phyloP scores from a whole-genome alignment of 2,329 filamentous ascomycete species.

The Pseudopithomyces maydicus region DNA sequence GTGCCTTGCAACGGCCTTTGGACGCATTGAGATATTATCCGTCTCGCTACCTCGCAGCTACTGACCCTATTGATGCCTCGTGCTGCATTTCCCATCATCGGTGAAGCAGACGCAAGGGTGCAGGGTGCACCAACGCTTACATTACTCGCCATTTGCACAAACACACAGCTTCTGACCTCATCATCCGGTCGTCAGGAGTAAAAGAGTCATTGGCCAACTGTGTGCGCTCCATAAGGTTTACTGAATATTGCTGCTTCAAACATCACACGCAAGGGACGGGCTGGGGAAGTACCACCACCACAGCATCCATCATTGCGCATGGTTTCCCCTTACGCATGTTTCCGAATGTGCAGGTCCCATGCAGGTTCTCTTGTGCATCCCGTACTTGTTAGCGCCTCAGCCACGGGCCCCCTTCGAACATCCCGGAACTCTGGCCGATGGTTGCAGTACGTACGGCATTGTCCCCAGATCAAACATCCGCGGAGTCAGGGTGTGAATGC shows the following conservation, averaged over 20 bases:
- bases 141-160: not conserved
- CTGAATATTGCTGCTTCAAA: too few relatives aligned
- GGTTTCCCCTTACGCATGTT: not conserved
- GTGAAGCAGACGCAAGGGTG: conserved; percentile 4
- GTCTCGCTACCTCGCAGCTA: conserved; percentile 3
- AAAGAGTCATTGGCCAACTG: not conserved
- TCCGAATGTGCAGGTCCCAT: not conserved
- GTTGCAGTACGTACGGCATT: not conserved
- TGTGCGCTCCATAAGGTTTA: not conserved
- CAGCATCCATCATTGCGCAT: not conserved
- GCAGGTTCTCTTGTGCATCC: not conserved
- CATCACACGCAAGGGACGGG: not conserved
- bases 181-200: too few relatives aligned
- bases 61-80: conserved; percentile 4
- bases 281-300: too few relatives aligned
- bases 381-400: conserved; percentile 3
- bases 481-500: not conserved
- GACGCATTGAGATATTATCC: conserved; percentile 1
- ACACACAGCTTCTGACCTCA: not conserved
- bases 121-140: not conserved
- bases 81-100: not conserved
- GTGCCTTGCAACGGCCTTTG: not conserved
- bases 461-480: not conserved
- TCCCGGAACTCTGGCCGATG: conserved; percentile 1
- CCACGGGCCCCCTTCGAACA: not conserved